phyloP scores from a whole-genome alignment of 768 basidiomycete genomes.

The Rhodosporidiobolus odoratus region DNA sequence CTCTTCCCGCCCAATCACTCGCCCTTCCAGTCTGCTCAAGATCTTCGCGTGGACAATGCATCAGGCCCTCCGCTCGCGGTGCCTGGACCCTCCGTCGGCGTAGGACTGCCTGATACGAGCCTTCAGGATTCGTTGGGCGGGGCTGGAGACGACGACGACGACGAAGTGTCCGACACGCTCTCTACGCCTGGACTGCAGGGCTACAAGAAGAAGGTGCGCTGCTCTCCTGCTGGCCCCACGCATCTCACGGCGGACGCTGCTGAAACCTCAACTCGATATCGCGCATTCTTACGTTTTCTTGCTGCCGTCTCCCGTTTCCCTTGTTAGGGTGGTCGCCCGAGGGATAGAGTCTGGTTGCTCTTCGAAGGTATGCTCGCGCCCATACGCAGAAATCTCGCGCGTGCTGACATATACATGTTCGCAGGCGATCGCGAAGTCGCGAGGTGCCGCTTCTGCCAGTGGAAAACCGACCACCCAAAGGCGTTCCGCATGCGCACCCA shows the following conservation, averaged over 20 bases:
- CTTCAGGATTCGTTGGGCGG: not conserved
- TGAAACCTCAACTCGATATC: too few relatives aligned
- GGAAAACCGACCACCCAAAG: slow-evolving; percentile 41
- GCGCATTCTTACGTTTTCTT: not conserved
- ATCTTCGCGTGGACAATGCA: too few relatives aligned
- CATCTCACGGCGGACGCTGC: not conserved
- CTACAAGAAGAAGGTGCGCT: slow-evolving; percentile 2
- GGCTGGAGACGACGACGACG: slow-evolving; percentile 7
- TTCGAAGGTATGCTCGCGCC: slow-evolving; percentile 17
- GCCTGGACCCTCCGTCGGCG: not conserved
- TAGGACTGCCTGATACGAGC: not conserved
- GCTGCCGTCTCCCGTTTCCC: not conserved
- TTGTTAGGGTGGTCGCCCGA: slow-evolving; percentile 19
- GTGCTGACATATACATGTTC: not conserved
- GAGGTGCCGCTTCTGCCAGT: slow-evolving; percentile 35
- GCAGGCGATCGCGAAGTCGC: slow-evolving; percentile 32
- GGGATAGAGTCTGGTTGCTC: slow-evolving; percentile 34
- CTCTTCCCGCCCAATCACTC: too few relatives aligned
- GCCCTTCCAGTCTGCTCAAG: too few relatives aligned
- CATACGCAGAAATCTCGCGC: not conserved
- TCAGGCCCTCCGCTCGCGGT: too few relatives aligned
- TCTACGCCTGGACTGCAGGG: not conserved
- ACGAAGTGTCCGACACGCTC: not conserved
- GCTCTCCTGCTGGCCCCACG: not conserved
- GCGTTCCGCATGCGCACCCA: slow-evolving; percentile 40